These are phyloP conservation scores for Fusarium udum DNA, from an alignment of 2,329 filamentous ascomycete species.

Conservation along the genomic window DNA sequence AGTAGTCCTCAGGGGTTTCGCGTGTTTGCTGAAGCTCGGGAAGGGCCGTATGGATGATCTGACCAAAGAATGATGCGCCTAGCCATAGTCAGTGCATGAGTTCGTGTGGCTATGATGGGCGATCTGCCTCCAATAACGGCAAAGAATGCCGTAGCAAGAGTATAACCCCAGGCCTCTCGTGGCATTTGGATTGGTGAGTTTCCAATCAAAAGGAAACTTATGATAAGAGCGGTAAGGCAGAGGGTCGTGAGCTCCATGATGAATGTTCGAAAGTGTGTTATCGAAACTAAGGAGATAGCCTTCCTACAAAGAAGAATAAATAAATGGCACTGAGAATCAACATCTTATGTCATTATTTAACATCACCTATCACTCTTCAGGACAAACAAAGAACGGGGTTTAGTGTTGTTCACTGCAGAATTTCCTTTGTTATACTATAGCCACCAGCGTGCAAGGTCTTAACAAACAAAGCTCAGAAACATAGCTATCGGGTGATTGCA, in stretches of 20 bases:
- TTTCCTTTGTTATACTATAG: not conserved
- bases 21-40: not conserved
- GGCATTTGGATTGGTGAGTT: not conserved
- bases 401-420: not conserved
- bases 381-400: not conserved
- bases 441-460: not conserved
- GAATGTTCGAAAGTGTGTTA: not conserved
- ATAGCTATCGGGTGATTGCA: no score
- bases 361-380: not conserved
- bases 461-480: not conserved
- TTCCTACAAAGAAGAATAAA: not conserved
- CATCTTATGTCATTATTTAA: not conserved
- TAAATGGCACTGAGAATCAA: not conserved
- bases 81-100: not conserved
- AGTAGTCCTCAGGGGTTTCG: fast-evolving
- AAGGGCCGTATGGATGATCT: not conserved
- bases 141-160: not conserved
- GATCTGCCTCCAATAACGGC: not conserved
- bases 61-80: conserved; percentile 2
- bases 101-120: not conserved
- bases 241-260: not conserved
- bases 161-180: not conserved
- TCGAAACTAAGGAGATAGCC: not conserved
- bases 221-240: not conserved
- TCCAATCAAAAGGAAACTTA: not conserved